These are phyloP conservation scores for Hexamita inflata DNA, from an alignment of 208 protist species.

Conservation along the genomic window DNA sequence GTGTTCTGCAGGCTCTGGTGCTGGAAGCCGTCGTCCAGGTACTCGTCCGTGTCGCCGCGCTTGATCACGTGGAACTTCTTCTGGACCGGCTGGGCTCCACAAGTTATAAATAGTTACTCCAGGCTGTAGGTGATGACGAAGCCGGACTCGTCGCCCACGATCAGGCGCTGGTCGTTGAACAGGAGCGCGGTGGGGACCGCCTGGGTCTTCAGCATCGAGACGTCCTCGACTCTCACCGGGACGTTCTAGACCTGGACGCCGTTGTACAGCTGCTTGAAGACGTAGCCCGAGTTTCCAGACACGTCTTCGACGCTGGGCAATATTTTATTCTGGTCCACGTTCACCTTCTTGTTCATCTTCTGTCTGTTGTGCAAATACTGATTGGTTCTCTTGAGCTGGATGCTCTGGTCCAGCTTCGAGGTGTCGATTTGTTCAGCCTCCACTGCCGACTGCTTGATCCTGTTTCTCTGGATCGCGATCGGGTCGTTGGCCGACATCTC, in stretches of 20 bases:
- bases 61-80: neutral
- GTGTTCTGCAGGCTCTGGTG: neutral
- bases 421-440: no score
- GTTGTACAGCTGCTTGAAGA: neutral
- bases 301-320: neutral
- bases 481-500: no score
- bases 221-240: neutral
- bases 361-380: no score
- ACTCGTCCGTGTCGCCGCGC: neutral
- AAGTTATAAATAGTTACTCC: neutral
- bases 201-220: neutral
- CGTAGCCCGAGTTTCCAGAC: neutral
- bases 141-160: constrained; percentile 1
- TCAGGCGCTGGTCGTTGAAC: no score
- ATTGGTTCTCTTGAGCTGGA: no score
- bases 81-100: neutral
- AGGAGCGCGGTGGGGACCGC: neutral
- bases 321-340: no score
- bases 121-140: neutral
- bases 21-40: neutral
- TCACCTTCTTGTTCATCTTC: no score
- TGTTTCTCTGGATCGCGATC: no score
- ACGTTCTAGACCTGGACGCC: neutral
- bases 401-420: no score
- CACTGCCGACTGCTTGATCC: no score